Conservation (phyloP, 179 eudicot genomes). For the Camellia oleifera region DNA sequence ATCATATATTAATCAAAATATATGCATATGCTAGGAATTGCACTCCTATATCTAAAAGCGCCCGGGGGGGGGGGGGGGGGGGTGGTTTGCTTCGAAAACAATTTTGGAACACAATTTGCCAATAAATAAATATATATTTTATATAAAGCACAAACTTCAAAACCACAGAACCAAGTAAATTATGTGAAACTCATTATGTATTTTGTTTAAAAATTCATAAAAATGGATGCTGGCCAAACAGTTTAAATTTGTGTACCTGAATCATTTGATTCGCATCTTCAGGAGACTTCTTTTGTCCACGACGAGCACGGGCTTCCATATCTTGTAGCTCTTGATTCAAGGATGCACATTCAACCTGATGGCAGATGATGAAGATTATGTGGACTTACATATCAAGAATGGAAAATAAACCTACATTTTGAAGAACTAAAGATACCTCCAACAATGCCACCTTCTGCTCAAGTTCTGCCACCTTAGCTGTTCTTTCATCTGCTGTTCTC, state of each 20-base stretch:
- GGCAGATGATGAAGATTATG: conserved; percentile 8
- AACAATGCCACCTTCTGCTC: conserved; percentile 96
- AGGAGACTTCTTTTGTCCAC: conserved; percentile 87
- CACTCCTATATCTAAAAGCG: background rate
- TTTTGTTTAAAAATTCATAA: background rate
- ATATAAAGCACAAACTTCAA: background rate
- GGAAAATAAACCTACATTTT: background rate
- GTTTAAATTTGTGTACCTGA: conserved; percentile 50
- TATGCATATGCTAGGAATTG: background rate
- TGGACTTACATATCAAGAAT: background rate
- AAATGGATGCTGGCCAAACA: background rate
- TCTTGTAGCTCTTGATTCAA: conserved; percentile 95
- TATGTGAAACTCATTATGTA: background rate
- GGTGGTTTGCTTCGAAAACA: background rate
- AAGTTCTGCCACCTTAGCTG: conserved; percentile 78
- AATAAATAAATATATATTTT: background rate
- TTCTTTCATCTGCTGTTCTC: conserved; percentile 96
- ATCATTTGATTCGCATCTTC: conserved; percentile 86
- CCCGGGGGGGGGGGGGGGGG: no score
- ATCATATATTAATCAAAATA: background rate
- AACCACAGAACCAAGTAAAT: background rate
- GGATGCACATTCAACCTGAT: conserved; percentile 86
- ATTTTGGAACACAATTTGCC: background rate
- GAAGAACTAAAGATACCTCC: conserved; percentile 52
- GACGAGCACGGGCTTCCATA: conserved; percentile 83